Percentiles rank a stretch among this genome's conserved stretches.
These are phyloP conservation scores for Nicotiana rustica DNA, from an alignment of 305 asterid genomes.

Conservation along the genomic window DNA sequence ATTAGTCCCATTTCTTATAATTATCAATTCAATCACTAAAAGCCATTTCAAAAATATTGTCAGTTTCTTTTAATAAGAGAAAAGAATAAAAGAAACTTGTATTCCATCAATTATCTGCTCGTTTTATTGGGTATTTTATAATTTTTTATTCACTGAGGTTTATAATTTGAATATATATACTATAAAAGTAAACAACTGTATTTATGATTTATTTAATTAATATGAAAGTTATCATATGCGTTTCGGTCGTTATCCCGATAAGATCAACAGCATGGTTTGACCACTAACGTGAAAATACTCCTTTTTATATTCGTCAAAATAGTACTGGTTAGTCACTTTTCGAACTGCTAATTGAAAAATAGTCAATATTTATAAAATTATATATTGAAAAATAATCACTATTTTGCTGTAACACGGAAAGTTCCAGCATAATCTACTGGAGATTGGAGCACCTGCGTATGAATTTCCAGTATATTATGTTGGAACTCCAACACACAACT, in stretches of 20 bases:
- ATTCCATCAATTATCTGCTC: not conserved
- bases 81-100: not conserved
- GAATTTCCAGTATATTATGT: no score
- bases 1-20: not conserved
- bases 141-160: not conserved
- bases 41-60: not conserved
- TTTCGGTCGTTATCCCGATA: not conserved
- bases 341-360: no score
- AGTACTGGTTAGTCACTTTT: no score
- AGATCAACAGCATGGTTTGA: constrained; percentile 3
- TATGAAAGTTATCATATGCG: not conserved
- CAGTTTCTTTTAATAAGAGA: not conserved
- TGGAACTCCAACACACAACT: no score
- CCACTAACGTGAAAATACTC: not conserved
- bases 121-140: not conserved
- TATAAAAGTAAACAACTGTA: not conserved
- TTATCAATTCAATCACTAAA: not conserved
- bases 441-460: no score
- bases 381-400: no score
- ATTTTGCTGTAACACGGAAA: no score
- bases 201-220: not conserved
- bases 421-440: no score
- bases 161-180: no score
- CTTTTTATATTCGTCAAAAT: no score
- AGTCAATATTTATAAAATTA: no score